Conservation (phyloP, 352 stramenopile species). For the Phytopythium helicoides region DNA sequence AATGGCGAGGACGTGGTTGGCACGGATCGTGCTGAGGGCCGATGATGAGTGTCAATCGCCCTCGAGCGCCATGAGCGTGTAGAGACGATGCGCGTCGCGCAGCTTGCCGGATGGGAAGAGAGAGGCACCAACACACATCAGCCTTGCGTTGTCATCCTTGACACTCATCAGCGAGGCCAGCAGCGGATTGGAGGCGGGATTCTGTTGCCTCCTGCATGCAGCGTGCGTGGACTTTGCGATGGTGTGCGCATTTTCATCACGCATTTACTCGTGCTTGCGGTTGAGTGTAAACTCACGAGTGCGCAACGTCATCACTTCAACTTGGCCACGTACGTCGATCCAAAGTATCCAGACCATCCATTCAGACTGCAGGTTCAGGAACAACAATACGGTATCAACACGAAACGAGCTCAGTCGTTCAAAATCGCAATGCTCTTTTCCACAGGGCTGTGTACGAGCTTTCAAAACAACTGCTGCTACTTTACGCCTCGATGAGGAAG, state of each 20-base stretch:
- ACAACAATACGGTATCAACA: no score
- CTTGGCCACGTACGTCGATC: no score
- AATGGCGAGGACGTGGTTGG: not conserved
- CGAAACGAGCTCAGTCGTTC: not conserved
- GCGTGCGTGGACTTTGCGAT: no score
- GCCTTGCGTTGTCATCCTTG: not conserved
- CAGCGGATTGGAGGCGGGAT: no score
- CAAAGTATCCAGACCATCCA: no score
- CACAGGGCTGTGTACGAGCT: not conserved
- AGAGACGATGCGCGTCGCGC: not conserved
- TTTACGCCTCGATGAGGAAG: slow-evolving; percentile 7
- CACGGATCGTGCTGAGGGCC: not conserved
- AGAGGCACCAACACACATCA: slow-evolving; percentile 3
- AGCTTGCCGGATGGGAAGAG: not conserved
- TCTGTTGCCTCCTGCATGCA: no score
- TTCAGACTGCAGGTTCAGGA: no score
- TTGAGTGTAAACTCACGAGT: no score
- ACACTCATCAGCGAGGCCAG: slow-evolving; percentile 1
- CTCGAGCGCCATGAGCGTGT: not conserved
- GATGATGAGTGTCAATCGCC: not conserved
- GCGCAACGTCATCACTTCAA: no score
- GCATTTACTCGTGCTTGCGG: no score
- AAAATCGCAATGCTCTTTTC: not conserved
- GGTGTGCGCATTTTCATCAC: no score
- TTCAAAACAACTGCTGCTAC: no score